Evolutionary conservation across 2,329 filamentous ascomycete genomes (phyloP), one percentile per base, ranked within the genome.

Genomic region (Neofusicoccum umdonicola): DNA sequence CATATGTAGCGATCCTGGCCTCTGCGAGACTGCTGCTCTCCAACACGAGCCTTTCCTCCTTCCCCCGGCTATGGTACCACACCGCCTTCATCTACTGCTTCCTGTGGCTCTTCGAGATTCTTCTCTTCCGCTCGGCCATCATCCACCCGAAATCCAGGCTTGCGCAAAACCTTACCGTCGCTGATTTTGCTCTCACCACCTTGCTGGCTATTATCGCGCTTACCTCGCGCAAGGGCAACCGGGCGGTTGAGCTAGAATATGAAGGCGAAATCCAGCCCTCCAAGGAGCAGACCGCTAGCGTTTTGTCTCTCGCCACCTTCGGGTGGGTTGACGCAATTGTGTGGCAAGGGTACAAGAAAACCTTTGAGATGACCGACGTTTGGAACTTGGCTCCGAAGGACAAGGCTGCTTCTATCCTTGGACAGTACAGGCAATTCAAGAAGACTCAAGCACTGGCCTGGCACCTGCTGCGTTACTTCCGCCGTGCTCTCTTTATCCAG

Each of bases 381-480:
- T 99, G 95, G 95, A 97, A 98, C 72, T 79, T 99, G 66, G 80
- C 92, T 17, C 87, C 92, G 39, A 91, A 88, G 72, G 93, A 98
- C 79, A 97, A 98, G 79, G 93, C 95, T 31, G 89, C 89, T 41
- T 81, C 83, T 1, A 88, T 98, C 51, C 84, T 98, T 58, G 84
- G 88, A 52, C 88, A 93, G 70, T 99, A 97, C 77, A 89, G 93
- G 62, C 90, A 92, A 70, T 80, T 93, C 67, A 93, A 92, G 79
- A 94, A 91, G 80, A 95, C 92, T 0, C 87, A 88, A 5, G 86
- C 87, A 2, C 80, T 99, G 44, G 88, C 91, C 4, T 88, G 89
- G 77, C 94, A 97, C 71, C 81, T 99, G 50, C 80, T 95, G 61
- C 88, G 88, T 64, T 95, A 93, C 79, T 99, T 99, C 82, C 91